Conservation (phyloP, 2,329 filamentous ascomycete genomes). For the Furcasterigmium sp. region DNA sequence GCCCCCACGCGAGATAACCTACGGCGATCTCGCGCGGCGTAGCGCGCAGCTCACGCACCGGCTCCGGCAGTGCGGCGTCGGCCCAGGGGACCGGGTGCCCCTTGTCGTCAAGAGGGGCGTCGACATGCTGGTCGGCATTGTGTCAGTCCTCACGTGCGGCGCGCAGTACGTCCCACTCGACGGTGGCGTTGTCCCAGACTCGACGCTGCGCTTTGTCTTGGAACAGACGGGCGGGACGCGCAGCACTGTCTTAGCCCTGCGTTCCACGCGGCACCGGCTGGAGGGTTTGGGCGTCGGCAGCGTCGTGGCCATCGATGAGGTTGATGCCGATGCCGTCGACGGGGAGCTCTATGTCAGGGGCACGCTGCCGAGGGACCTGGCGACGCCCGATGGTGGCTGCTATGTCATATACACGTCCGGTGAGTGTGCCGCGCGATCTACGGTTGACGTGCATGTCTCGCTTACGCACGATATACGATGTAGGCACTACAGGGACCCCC, state of each 20-base stretch:
- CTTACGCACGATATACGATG: not conserved
- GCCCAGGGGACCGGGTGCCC: slow-evolving; percentile 30
- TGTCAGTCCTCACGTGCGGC: slow-evolving; percentile 36
- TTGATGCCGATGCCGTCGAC: not conserved
- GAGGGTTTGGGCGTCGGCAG: slow-evolving; percentile 1
- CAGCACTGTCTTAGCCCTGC: slow-evolving; percentile 33
- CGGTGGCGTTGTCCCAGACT: slow-evolving; percentile 41
- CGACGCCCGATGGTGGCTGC: slow-evolving; percentile 29
- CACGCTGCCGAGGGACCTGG: slow-evolving; percentile 11
- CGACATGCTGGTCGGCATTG: slow-evolving; percentile 35
- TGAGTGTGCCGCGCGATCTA: too few species aligned
- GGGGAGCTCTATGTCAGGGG: too few species aligned
- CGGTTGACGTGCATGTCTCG: too few species aligned
- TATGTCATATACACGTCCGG: slow-evolving; percentile 51
- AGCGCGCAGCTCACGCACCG: slow-evolving; percentile 27
- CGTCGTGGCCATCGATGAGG: slow-evolving; percentile 3
- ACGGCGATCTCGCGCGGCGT: slow-evolving; percentile 20
- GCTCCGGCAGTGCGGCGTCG: slow-evolving; percentile 21
- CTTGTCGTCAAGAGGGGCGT: slow-evolving; percentile 35
- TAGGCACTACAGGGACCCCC: slow-evolving; percentile 44
- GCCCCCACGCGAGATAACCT: slow-evolving; percentile 17
- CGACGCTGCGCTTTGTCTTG: slow-evolving; percentile 42
- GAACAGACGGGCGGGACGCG: slow-evolving; percentile 35
- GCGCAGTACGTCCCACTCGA: slow-evolving; percentile 41
- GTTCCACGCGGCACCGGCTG: slow-evolving; percentile 3